A percentile compares a stretch with the other conserved stretches of the same genome.
These are phyloP conservation scores for Gymnopus androsaceus DNA, from an alignment of 1,284 basidiomycete species.

Conservation along the genomic window DNA sequence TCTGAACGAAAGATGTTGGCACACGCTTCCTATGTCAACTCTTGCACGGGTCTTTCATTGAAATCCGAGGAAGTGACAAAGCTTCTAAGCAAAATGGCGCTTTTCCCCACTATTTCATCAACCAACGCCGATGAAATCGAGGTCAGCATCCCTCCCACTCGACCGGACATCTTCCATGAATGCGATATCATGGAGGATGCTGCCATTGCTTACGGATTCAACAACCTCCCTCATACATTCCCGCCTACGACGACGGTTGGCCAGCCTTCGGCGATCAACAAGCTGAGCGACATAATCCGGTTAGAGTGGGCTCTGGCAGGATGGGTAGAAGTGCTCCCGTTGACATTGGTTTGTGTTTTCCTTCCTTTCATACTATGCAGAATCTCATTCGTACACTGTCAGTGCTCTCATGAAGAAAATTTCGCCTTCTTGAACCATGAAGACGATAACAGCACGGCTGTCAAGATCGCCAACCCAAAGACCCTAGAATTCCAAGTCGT, in stretches of 20 bases:
- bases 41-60: slow-evolving; percentile 87
- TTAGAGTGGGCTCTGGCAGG: slow-evolving; percentile 92
- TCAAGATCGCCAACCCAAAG: slow-evolving; percentile 96
- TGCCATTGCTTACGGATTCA: slow-evolving; percentile 97
- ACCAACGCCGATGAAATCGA: slow-evolving; percentile 64
- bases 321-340: slow-evolving; percentile 93
- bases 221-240: slow-evolving; percentile 92
- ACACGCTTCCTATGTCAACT: slow-evolving; percentile 90
- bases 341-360: slow-evolving; percentile 77
- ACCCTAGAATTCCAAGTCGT: slow-evolving; percentile 98
- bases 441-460: slow-evolving; percentile 81
- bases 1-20: slow-evolving; percentile 74
- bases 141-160: slow-evolving; percentile 85
- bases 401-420: slow-evolving; percentile 99
- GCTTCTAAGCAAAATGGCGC: slow-evolving; percentile 79
- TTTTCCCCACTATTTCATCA: slow-evolving; percentile 52
- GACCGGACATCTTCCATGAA: slow-evolving; percentile 97
- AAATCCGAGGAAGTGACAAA: slow-evolving; percentile 58
- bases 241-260: slow-evolving; percentile 95
- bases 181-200: slow-evolving; percentile 99
- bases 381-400: neutral
- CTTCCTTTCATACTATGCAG: neutral
- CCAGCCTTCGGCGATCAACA: slow-evolving; percentile 89
- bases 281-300: slow-evolving; percentile 86
- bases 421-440: slow-evolving; percentile 88